Conservation (phyloP, 176 grass and related monocot genomes). For the Neostapfia colusana region DNA sequence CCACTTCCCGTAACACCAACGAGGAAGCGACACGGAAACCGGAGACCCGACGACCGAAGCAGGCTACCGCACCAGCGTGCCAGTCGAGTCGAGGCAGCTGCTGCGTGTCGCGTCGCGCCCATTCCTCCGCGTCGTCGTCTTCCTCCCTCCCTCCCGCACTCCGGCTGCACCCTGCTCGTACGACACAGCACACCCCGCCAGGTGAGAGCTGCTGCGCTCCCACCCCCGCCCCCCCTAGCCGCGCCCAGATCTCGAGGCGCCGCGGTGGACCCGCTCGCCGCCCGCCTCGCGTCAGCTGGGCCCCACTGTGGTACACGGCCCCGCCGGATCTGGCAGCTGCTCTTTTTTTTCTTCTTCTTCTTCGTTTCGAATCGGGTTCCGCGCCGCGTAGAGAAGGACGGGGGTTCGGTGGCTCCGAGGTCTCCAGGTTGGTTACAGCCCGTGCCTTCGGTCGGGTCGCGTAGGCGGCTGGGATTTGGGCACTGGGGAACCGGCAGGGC, state of each 20-base stretch:
- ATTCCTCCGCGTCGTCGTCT: not conserved
- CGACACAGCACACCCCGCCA: not conserved
- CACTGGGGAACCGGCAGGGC: not conserved
- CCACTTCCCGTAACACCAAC: not conserved
- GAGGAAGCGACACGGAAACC: not conserved
- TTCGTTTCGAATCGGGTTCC: not conserved
- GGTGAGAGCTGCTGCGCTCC: not conserved
- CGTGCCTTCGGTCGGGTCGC: not conserved
- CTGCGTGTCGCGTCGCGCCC: conserved; percentile 7
- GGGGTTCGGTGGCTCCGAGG: not conserved
- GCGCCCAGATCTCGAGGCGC: not conserved
- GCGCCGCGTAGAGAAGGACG: not conserved
- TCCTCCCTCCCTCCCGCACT: not conserved
- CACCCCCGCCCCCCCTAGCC: not conserved
- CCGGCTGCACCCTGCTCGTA: not conserved
- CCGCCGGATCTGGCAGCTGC: not conserved
- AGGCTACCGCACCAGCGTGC: not conserved
- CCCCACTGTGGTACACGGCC: not conserved
- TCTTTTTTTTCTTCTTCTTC: not conserved
- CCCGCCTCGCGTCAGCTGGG: not conserved
- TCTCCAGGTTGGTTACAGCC: not conserved
- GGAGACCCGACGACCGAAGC: conserved; percentile 7
- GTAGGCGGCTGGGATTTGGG: not conserved
- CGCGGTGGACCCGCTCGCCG: not conserved
- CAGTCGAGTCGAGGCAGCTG: conserved; percentile 19